phyloP scores from a whole-genome alignment of 2,329 filamentous ascomycete species.

The Fusarium illudens region DNA sequence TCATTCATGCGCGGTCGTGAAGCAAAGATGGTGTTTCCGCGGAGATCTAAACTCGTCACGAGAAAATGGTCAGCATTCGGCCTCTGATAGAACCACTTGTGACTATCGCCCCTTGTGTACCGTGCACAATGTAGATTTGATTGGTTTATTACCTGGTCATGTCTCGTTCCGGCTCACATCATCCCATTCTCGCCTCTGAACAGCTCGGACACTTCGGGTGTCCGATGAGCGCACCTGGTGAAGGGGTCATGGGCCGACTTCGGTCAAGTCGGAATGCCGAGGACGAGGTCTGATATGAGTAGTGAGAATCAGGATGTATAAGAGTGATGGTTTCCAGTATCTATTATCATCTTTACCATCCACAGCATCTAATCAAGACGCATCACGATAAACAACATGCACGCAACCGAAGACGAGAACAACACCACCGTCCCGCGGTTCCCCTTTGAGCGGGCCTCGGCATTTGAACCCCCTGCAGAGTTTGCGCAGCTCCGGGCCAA shows the following conservation, averaged over 20 bases:
- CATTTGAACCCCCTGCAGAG: conserved; percentile 51
- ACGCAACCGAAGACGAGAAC: background rate
- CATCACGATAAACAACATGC: background rate
- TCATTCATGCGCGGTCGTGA: background rate
- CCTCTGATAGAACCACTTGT: background rate
- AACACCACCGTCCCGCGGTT: conserved; percentile 13
- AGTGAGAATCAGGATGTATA: background rate
- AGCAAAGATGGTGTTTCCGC: background rate
- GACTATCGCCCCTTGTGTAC: background rate
- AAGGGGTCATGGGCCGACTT: background rate
- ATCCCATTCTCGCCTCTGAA: background rate
- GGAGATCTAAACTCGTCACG: background rate
- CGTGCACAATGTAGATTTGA: background rate
- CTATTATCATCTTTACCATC: background rate
- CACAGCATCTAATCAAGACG: background rate
- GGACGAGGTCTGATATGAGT: background rate
- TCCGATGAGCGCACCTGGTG: background rate
- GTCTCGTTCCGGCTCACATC: background rate
- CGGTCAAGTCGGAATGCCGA: background rate
- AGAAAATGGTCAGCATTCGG: background rate
- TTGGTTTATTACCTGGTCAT: background rate
- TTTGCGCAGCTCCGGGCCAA: conserved; percentile 53
- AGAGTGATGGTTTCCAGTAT: background rate
- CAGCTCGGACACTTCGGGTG: background rate
- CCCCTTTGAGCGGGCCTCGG: conserved; percentile 24